Percentiles rank a stretch among this genome's conserved stretches.
phyloP scores from a whole-genome alignment of 192 early-diverging fungal species.

The Umbelopsis isabellina region DNA sequence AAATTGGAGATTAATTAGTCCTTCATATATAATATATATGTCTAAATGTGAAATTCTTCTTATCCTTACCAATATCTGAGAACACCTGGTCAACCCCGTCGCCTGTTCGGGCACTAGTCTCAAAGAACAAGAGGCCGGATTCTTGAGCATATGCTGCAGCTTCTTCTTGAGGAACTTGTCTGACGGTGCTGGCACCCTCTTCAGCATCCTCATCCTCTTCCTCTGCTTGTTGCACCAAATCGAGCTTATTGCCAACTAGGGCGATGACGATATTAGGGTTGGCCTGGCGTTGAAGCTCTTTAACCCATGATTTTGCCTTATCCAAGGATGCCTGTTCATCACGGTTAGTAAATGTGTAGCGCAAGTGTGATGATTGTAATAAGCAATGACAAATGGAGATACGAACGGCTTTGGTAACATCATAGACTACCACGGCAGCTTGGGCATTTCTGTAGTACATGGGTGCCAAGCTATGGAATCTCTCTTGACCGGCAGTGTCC shows the following conservation, averaged over 20 bases:
- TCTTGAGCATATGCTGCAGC: slow-evolving; percentile 60
- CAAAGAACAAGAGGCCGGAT: slow-evolving; percentile 84
- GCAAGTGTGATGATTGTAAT: background rate
- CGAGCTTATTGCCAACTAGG: slow-evolving; percentile 96
- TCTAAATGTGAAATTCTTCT: background rate
- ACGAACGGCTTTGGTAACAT: slow-evolving; percentile 78
- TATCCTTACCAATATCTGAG: slow-evolving; percentile 71
- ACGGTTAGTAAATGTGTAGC: background rate
- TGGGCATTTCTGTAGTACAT: slow-evolving; percentile 99
- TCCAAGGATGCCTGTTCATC: slow-evolving; percentile 75
- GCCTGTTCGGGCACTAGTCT: slow-evolving; percentile 93
- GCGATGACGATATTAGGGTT: slow-evolving; percentile 98
- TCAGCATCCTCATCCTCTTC: slow-evolving; percentile 38
- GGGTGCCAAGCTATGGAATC: slow-evolving; percentile 88
- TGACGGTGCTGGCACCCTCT: slow-evolving; percentile 28
- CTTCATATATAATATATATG: background rate
- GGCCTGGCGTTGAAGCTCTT: slow-evolving; percentile 97
- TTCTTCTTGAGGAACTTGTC: slow-evolving; percentile 52
- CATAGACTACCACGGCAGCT: slow-evolving; percentile 96
- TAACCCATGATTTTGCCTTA: slow-evolving; percentile 97
- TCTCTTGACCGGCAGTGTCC: slow-evolving; percentile 98
- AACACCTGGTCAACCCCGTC: slow-evolving; percentile 91
- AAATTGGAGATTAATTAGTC: background rate
- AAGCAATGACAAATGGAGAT: background rate
- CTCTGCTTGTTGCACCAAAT: slow-evolving; percentile 57